A percentile compares a stretch with the other conserved stretches of the same genome.
phyloP scores from a whole-genome alignment of 139 green algal species.

The Zygnema cylindricum region DNA sequence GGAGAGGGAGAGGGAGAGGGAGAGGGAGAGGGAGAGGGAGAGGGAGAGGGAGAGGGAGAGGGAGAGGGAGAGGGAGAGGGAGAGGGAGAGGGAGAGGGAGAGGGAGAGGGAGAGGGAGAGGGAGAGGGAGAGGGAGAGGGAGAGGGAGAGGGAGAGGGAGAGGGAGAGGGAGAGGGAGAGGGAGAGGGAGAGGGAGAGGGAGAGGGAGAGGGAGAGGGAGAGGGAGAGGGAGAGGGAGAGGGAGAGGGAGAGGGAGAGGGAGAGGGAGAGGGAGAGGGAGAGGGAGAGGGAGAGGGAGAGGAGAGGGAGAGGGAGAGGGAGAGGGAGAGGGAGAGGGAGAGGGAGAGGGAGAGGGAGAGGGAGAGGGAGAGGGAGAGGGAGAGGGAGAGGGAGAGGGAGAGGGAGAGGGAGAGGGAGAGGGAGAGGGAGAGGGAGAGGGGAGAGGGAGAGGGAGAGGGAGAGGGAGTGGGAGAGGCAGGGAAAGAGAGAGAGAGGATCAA shows the following conservation, averaged over 20 bases:
- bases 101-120: background rate
- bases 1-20: too few relatives aligned
- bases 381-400: background rate
- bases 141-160: background rate
- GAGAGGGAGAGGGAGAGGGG: too few relatives aligned
- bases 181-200: background rate
- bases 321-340: background rate
- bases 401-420: too few relatives aligned
- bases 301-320: background rate
- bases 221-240: conserved; percentile 16
- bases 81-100: too few relatives aligned
- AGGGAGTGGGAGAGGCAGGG: too few relatives aligned
- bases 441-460: too few relatives aligned
- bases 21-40: too few relatives aligned
- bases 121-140: background rate
- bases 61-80: too few relatives aligned
- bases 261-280: background rate
- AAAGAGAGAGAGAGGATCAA: too few relatives aligned
- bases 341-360: background rate
- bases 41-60: too few relatives aligned
- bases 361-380: background rate
- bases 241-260: background rate
- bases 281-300: conserved; percentile 1
- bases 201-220: background rate
- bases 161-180: background rate